A percentile compares a stretch with the other conserved stretches of the same genome.
Conservation (phyloP, 2,329 filamentous ascomycete genomes). For the Colletotrichum australisinense region DNA sequence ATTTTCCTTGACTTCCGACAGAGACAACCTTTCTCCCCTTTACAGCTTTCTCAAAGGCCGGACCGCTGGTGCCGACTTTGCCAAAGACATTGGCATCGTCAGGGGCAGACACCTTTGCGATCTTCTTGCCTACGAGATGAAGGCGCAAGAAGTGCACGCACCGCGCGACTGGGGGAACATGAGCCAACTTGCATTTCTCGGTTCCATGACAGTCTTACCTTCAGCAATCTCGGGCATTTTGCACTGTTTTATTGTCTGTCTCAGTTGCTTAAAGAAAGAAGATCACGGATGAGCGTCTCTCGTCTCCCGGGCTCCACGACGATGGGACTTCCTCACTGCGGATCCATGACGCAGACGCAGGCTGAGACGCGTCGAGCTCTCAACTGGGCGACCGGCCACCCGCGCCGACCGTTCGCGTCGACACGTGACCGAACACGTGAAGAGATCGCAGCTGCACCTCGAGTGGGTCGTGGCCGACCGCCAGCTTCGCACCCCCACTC, state of each 20-base stretch:
- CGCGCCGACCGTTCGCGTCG: conserved; percentile 35
- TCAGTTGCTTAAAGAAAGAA: background rate
- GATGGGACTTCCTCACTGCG: background rate
- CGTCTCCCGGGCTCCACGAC: background rate
- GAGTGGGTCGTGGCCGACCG: conserved; percentile 34
- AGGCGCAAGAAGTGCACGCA: conserved; percentile 87
- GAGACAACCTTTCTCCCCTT: conserved; percentile 76
- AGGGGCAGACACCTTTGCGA: conserved; percentile 75
- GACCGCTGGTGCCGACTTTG: conserved; percentile 85
- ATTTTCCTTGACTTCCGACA: conserved; percentile 92
- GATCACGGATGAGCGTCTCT: background rate
- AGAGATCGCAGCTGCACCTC: conserved; percentile 18
- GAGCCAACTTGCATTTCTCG: background rate
- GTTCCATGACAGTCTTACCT: conserved; percentile 49
- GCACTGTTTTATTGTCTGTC: background rate
- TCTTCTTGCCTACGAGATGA: conserved; percentile 85
- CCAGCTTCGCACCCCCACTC: conserved; percentile 35
- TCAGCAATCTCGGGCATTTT: conserved; percentile 74
- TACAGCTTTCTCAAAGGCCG: conserved; percentile 79
- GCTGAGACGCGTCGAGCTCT: background rate
- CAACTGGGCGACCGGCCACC: background rate
- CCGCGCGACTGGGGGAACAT: conserved; percentile 73
- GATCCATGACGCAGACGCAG: conserved; percentile 5
- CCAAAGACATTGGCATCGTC: conserved; percentile 91
- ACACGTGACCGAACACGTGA: conserved; percentile 41